These are phyloP conservation scores for Teratosphaeria destructans DNA, from an alignment of 2,329 filamentous ascomycete genomes.

Conservation along the genomic window DNA sequence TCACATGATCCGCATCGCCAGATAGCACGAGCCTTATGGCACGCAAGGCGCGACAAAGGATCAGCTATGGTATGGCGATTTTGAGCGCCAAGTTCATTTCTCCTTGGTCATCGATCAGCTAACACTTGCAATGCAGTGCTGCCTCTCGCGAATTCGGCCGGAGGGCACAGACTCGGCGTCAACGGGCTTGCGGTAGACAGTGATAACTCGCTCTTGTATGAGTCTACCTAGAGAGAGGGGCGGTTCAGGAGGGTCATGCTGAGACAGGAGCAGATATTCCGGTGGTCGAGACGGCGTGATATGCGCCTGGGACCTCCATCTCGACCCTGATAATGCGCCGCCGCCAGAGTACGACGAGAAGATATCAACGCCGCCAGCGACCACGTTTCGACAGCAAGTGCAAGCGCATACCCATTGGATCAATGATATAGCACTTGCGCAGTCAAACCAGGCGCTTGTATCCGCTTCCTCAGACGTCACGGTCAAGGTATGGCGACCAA, in stretches of 20 bases:
- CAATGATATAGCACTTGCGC: slow-evolving; percentile 77
- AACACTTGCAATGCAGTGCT: slow-evolving; percentile 44
- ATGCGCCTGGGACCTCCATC: slow-evolving; percentile 86
- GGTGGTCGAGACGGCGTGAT: slow-evolving; percentile 91
- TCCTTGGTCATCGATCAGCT: slow-evolving; percentile 5
- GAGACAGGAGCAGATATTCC: slow-evolving; percentile 59
- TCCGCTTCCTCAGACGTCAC: slow-evolving; percentile 90
- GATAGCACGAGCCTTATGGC: slow-evolving; percentile 28
- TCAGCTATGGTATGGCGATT: slow-evolving; percentile 39
- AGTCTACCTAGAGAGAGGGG: not conserved
- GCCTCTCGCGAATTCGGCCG: slow-evolving; percentile 58
- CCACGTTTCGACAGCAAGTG: slow-evolving; percentile 51
- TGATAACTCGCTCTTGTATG: slow-evolving; percentile 76
- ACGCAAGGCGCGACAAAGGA: slow-evolving; percentile 43
- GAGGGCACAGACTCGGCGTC: slow-evolving; percentile 81
- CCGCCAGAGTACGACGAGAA: slow-evolving; percentile 24
- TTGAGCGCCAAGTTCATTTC: not conserved
- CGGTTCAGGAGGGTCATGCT: slow-evolving; percentile 2
- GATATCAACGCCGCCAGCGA: slow-evolving; percentile 29
- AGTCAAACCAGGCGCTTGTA: slow-evolving; percentile 68
- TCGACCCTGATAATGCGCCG: slow-evolving; percentile 44
- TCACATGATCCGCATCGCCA: not conserved
- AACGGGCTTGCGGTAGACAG: slow-evolving; percentile 86
- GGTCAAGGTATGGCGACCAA: slow-evolving; percentile 83
- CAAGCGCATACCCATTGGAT: slow-evolving; percentile 93